Conservation (phyloP, 352 stramenopile genomes). For the Phytophthora niederhauseri region DNA sequence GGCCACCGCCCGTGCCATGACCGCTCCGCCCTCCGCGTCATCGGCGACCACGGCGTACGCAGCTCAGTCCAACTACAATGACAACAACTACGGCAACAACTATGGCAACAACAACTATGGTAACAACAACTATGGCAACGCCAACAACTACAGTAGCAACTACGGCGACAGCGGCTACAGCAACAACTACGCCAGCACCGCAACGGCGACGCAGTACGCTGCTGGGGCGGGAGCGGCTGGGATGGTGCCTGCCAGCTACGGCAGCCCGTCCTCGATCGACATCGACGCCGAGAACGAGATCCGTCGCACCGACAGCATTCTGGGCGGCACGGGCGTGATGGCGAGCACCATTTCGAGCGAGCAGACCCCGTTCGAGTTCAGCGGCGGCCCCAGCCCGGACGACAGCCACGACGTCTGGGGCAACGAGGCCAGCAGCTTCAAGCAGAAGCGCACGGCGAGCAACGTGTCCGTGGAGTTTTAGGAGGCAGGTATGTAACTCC, state of each 20-base stretch:
- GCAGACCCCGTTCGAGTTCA: conserved; percentile 41
- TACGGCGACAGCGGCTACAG: conserved; percentile 6
- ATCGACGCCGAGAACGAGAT: conserved; percentile 31
- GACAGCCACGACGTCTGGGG: conserved; percentile 49
- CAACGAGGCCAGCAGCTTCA: conserved; percentile 42
- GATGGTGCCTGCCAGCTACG: conserved; percentile 44
- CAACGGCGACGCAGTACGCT: conserved; percentile 34
- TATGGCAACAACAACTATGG: conserved; percentile 22
- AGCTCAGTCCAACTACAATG: conserved; percentile 28
- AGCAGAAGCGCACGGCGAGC: conserved; percentile 50
- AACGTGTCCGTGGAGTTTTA: conserved; percentile 74
- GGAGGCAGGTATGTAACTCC: conserved; percentile 24
- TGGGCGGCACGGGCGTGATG: conserved; percentile 41
- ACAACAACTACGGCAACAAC: conserved; percentile 21
- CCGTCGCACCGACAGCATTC: conserved; percentile 48
- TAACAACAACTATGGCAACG: conserved; percentile 21
- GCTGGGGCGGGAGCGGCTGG: conserved; percentile 6
- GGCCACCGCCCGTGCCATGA: conserved; percentile 17
- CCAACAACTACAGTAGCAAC: conserved; percentile 7
- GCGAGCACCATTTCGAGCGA: conserved; percentile 23
- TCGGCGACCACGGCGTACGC: conserved; percentile 36
- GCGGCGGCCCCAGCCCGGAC: conserved; percentile 38
- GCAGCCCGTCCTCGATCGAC: conserved; percentile 56
- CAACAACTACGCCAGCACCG: conserved; percentile 18
- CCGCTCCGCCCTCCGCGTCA: conserved; percentile 22